Percentiles rank a stretch among this genome's conserved stretches.
Conservation (phyloP, 164 flowering plant genomes). For the Chimonanthus praecox region DNA sequence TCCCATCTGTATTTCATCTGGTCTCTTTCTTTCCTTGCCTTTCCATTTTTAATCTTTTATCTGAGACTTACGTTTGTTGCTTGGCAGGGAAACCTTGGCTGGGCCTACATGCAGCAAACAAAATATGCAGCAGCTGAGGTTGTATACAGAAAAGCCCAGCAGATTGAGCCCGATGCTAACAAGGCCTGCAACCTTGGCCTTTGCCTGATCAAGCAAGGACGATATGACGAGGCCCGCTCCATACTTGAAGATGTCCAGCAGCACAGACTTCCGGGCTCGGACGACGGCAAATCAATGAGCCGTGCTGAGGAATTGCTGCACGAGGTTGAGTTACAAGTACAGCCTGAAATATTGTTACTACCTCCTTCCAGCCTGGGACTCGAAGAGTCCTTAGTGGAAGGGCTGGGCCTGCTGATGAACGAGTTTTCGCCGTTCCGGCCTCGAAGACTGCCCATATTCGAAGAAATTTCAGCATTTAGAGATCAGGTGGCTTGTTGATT, state of each 20-base stretch:
- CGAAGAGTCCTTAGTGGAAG: slow-evolving; percentile 52
- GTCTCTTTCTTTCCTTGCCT: too few species aligned
- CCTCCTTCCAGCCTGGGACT: slow-evolving; percentile 14
- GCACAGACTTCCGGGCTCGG: slow-evolving; percentile 45
- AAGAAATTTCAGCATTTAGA: slow-evolving; percentile 62
- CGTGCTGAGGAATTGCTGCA: slow-evolving; percentile 55
- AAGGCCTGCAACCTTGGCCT: slow-evolving; percentile 74
- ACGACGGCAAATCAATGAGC: slow-evolving; percentile 42
- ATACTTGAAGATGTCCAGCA: slow-evolving; percentile 50
- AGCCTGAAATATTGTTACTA: neutral
- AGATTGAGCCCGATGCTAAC: slow-evolving; percentile 81
- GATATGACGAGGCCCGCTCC: slow-evolving; percentile 42
- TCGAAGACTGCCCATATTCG: slow-evolving; percentile 80
- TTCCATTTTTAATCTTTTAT: too few species aligned
- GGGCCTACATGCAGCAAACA: slow-evolving; percentile 91
- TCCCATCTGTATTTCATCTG: too few species aligned
- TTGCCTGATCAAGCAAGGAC: slow-evolving; percentile 55
- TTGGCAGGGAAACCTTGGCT: slow-evolving; percentile 83
- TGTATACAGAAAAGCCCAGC: slow-evolving; percentile 75
- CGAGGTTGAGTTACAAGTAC: slow-evolving; percentile 35
- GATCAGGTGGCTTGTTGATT: slow-evolving; percentile 75
- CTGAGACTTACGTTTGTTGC: neutral
- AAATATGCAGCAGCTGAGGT: slow-evolving; percentile 74
- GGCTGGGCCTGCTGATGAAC: slow-evolving; percentile 54
- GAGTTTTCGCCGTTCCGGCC: slow-evolving; percentile 45